These are phyloP conservation scores for Penicillium samsonianum DNA, from an alignment of 495 filamentous ascomycete genomes.

Conservation along the genomic window DNA sequence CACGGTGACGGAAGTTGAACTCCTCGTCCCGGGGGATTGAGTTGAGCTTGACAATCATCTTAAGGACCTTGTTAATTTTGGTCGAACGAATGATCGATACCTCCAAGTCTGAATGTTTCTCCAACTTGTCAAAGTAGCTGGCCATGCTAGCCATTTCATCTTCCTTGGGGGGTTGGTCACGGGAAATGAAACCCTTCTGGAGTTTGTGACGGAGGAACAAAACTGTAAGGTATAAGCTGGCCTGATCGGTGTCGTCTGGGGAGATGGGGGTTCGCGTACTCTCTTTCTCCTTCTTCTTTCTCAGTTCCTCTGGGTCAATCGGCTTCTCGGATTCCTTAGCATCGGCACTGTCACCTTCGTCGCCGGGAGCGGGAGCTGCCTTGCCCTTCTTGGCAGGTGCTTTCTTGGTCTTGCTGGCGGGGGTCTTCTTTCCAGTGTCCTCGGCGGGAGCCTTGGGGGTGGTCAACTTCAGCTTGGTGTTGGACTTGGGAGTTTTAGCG, in stretches of 20 bases:
- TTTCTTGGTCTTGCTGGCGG: conserved; percentile 63
- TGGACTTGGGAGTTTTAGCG: conserved; percentile 62
- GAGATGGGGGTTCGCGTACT: conserved; percentile 43
- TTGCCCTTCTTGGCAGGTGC: conserved; percentile 43
- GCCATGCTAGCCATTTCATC: conserved; percentile 89
- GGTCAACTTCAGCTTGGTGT: conserved; percentile 55
- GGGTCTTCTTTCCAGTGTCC: conserved; percentile 49
- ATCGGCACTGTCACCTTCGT: conserved; percentile 44
- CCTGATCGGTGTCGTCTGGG: not conserved
- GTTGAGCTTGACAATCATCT: conserved; percentile 80
- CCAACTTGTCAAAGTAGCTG: conserved; percentile 75
- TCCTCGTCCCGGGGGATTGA: conserved; percentile 83
- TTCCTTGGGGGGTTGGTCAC: conserved; percentile 76
- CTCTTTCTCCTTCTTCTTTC: conserved; percentile 67
- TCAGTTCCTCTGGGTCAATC: conserved; percentile 59
- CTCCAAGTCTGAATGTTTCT: conserved; percentile 76
- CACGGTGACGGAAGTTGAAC: conserved; percentile 79
- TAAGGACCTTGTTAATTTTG: conserved; percentile 94
- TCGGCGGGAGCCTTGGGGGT: conserved; percentile 53
- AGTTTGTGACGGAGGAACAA: conserved; percentile 86
- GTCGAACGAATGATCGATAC: conserved; percentile 79
- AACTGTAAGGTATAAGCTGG: conserved; percentile 43
- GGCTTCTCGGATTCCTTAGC: conserved; percentile 56
- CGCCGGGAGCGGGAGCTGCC: conserved; percentile 44
- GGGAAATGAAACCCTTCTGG: conserved; percentile 84